Percentiles rank a stretch among this genome's conserved stretches.
Conservation (phyloP, 2,329 filamentous ascomycete species). For the Phoma herbarum region DNA sequence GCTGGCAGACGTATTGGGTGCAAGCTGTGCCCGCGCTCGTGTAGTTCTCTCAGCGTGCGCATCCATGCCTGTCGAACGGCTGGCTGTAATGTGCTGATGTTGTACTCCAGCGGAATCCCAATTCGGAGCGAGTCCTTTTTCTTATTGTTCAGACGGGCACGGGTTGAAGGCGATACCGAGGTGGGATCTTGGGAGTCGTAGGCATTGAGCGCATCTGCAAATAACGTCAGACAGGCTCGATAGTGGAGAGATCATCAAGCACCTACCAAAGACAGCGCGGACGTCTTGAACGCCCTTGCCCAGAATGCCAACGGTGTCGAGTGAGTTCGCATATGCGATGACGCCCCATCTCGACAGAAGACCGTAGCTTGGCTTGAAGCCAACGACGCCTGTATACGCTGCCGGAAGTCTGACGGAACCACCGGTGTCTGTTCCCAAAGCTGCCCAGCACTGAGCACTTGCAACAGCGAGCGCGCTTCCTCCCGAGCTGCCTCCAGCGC, state of each 20-base stretch:
- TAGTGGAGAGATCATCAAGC: too few relatives aligned
- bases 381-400: constrained; percentile 82
- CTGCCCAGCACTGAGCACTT: constrained; percentile 68
- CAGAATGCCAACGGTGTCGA: constrained; percentile 88
- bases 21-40: constrained; percentile 72
- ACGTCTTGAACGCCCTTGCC: constrained; percentile 63
- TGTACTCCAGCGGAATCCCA: constrained; percentile 79
- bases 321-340: constrained; percentile 88
- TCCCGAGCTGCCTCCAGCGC: constrained; percentile 73
- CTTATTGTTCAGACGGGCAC: constrained; percentile 53
- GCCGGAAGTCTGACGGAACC: constrained; percentile 88
- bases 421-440: constrained; percentile 92
- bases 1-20: constrained; percentile 81
- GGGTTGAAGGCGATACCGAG: constrained; percentile 66
- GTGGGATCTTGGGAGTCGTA: constrained; percentile 80
- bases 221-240: constrained; percentile 10
- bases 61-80: constrained; percentile 76
- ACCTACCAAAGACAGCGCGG: constrained; percentile 52
- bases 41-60: constrained; percentile 66
- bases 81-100: constrained; percentile 79
- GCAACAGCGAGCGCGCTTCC: constrained; percentile 89
- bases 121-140: constrained; percentile 51
- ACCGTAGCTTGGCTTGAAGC: constrained; percentile 93
- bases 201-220: constrained; percentile 60
- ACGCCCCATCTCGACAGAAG: constrained; percentile 86